Evolutionary conservation across 768 basidiomycete species (phyloP).

Genomic region (Paxillus ammoniavirescens): DNA sequence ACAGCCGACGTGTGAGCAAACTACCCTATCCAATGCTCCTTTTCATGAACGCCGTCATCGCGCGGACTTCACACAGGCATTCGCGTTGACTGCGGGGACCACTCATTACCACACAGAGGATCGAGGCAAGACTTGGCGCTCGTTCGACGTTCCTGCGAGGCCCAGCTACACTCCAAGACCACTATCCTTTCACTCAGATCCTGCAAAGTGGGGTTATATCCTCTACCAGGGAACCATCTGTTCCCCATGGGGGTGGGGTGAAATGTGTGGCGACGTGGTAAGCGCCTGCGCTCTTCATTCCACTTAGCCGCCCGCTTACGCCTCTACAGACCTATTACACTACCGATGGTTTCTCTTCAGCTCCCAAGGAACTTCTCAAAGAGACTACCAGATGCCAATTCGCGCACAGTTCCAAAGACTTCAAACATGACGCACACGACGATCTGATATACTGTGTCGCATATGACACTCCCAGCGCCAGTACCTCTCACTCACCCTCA

Average conservation of each 20-base stretch:
- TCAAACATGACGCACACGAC: conserved; percentile 71
- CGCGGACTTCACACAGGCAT: conserved; percentile 55
- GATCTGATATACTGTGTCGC: conserved; percentile 90
- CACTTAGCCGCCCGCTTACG: conserved; percentile 6
- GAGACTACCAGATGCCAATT: conserved; percentile 84
- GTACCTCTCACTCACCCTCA: conserved; percentile 41
- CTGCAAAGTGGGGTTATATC: conserved; percentile 66
- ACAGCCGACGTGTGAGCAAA: conserved; percentile 65
- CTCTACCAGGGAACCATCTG: conserved; percentile 79
- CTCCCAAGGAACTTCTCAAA: conserved; percentile 54
- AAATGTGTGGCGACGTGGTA: conserved; percentile 73
- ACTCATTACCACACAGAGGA: conserved; percentile 89
- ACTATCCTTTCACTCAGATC: conserved; percentile 85
- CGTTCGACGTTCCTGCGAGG: conserved; percentile 68
- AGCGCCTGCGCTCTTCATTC: background rate
- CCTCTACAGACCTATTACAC: conserved; percentile 80
- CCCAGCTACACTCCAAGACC: conserved; percentile 49
- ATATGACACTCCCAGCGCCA: conserved; percentile 59
- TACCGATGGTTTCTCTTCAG: conserved; percentile 71
- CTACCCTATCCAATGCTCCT: background rate
- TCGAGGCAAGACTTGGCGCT: conserved; percentile 83
- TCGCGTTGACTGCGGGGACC: conserved; percentile 71
- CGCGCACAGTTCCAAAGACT: conserved; percentile 82
- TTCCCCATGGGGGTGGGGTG: conserved; percentile 49
- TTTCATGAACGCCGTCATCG: background rate